Percentiles rank a stretch among this genome's conserved stretches.
These are phyloP conservation scores for Sporormia fimetaria DNA, from an alignment of 495 filamentous ascomycete genomes.

Conservation along the genomic window DNA sequence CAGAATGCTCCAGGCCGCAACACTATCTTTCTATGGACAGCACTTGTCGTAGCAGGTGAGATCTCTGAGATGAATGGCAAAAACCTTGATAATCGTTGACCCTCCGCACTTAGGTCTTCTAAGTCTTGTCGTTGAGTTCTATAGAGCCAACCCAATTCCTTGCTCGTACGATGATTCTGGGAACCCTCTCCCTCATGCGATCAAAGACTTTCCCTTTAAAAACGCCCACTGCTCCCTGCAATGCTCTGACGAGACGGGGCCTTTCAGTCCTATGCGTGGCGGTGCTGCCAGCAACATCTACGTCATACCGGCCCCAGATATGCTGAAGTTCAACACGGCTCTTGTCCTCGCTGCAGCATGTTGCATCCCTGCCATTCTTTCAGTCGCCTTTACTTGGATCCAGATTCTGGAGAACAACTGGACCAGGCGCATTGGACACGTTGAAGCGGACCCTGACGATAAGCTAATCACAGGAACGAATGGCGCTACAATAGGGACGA, in stretches of 20 bases:
- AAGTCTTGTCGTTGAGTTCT: constrained; percentile 49
- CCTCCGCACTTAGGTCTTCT: constrained; percentile 36
- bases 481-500: constrained; percentile 40
- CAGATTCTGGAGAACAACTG: constrained; percentile 49
- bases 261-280: constrained; percentile 39
- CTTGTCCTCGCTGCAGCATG: constrained; percentile 48
- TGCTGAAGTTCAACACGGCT: constrained; percentile 42
- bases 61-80: background rate
- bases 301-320: constrained; percentile 42
- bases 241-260: constrained; percentile 35
- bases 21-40: constrained; percentile 50
- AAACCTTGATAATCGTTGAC: constrained; percentile 14
- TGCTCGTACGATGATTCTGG: constrained; percentile 37
- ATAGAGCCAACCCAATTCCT: constrained; percentile 33
- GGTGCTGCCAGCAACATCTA: constrained; percentile 42
- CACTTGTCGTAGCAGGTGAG: constrained; percentile 44
- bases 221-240: constrained; percentile 32
- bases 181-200: constrained; percentile 28
- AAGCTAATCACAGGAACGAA: constrained; percentile 43
- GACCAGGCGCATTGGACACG: constrained; percentile 33
- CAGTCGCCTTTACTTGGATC: constrained; percentile 46
- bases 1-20: constrained; percentile 50
- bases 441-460: constrained; percentile 27
- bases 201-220: constrained; percentile 33
- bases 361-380: constrained; percentile 48